Evolutionary conservation across 1,284 basidiomycete species (phyloP).

Genomic region (Anthracocystis panici-leucophaei): DNA sequence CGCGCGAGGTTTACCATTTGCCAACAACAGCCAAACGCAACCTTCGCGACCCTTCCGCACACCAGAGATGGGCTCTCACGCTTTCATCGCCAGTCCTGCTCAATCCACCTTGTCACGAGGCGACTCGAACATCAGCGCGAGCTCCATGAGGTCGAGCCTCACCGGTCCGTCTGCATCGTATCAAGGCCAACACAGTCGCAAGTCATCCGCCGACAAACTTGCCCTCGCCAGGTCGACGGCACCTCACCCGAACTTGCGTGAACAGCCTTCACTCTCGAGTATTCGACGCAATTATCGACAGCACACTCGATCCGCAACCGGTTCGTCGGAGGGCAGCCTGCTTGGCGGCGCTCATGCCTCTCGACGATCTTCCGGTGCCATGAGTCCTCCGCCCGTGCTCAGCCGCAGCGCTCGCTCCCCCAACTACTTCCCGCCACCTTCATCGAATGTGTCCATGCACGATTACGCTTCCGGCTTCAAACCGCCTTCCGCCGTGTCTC

Average conservation of each 20-base stretch:
- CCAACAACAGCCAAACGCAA: neutral
- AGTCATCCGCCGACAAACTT: constrained; percentile 40
- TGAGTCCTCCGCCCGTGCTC: constrained; percentile 43
- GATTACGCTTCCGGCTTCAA: constrained; percentile 54
- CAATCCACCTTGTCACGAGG: constrained; percentile 22
- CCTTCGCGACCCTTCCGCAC: constrained; percentile 13
- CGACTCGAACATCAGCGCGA: constrained; percentile 22
- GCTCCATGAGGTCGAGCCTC: constrained; percentile 25
- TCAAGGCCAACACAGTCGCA: constrained; percentile 35
- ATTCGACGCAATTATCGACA: constrained; percentile 40
- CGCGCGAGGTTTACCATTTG: neutral
- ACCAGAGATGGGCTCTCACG: constrained; percentile 25
- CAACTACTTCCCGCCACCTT: constrained; percentile 55
- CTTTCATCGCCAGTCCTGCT: constrained; percentile 19
- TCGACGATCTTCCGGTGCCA: constrained; percentile 39
- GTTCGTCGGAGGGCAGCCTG: constrained; percentile 45
- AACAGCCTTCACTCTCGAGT: constrained; percentile 43
- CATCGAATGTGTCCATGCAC: constrained; percentile 31
- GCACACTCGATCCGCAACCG: constrained; percentile 37
- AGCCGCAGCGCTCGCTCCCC: constrained; percentile 55
- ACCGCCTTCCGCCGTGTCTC: constrained; percentile 42
- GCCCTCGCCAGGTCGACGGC: constrained; percentile 31
- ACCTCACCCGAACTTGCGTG: constrained; percentile 33
- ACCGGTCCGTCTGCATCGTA: constrained; percentile 19
- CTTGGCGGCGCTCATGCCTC: constrained; percentile 23